Evolutionary conservation across 441 rosid species (phyloP), one percentile per base, ranked within the genome.

Genomic region (Breynia disticha): DNA sequence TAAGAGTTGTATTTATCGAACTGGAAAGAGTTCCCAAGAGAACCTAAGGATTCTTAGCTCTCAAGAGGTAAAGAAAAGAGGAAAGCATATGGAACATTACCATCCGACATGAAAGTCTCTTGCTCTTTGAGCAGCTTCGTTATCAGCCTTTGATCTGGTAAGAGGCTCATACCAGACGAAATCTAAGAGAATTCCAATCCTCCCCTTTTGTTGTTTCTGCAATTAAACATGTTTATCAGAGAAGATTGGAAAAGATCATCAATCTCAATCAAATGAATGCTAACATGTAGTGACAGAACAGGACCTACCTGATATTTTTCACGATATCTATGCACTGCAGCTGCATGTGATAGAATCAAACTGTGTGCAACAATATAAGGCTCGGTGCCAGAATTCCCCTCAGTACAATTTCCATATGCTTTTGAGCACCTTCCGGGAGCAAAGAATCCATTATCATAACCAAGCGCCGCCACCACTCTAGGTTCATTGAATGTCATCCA

Each of bases 401-500:
- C 73, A 0, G 91, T 73, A 48, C 97, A 91, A 19, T 91, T 88
- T 38, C 95, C 98, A 60, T 51, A 82, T 41, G 88, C 67, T 71
- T 82, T 82, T 4, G 95, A 88, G 65, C 98, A 91, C 63, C 98
- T 70, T 7, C 79, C 94, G 0, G 98, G 97, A 10, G 98, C 91
- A 39, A 81, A 79, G 56, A 73, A 65, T 3, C 98, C 97, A 5
- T 63, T 82, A 46, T 88, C 98, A 22, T 91, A 91, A 11, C 97
- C 97, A 7, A 91, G 76, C 6, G 97, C 90, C 38, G 95, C 91
- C 22, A 88, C 79, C 18, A 91, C 95, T 49, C 97, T 73, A 0
- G 98, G 98, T 50, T 91, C 98, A 20, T 91, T 88, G 60, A 82
- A 86, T 15, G 97, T 88, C 95, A 81, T 84, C 97, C 98, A 93